These are phyloP conservation scores for Aureobasidium sp. DNA, from an alignment of 2,329 filamentous ascomycete species.

Conservation along the genomic window DNA sequence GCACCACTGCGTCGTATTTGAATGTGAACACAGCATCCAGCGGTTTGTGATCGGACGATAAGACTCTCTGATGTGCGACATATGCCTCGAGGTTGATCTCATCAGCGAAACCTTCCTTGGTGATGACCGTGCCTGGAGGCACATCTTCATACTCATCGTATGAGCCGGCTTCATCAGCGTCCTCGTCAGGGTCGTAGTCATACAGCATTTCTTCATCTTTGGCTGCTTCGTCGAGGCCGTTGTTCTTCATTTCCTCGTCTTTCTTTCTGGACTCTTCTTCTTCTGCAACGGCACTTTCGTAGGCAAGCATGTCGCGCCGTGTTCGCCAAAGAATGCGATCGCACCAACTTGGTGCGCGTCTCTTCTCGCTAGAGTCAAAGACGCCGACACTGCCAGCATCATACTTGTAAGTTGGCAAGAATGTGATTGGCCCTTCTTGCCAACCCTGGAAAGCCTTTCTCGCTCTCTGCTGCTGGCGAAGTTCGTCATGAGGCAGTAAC, in stretches of 20 bases:
- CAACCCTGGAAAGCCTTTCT: constrained; percentile 85
- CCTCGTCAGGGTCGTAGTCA: constrained; percentile 79
- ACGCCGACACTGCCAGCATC: constrained; percentile 86
- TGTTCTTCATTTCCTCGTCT: constrained; percentile 78
- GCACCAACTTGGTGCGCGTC: constrained; percentile 89
- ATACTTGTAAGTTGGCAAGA: constrained; percentile 95
- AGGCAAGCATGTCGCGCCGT: constrained; percentile 58
- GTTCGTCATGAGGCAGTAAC: constrained; percentile 81
- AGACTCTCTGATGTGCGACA: constrained; percentile 77
- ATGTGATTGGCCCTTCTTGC: constrained; percentile 80
- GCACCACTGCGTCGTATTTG: constrained; percentile 78
- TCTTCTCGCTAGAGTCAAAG: constrained; percentile 95
- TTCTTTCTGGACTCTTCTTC: constrained; percentile 60
- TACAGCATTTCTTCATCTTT: constrained; percentile 81
- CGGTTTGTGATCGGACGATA: constrained; percentile 94
- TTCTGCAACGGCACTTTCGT: constrained; percentile 58
- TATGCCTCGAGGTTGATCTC: constrained; percentile 60
- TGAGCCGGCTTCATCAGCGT: constrained; percentile 51
- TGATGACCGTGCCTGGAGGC: constrained; percentile 45
- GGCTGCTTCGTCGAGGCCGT: constrained; percentile 64
- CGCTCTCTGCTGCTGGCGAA: constrained; percentile 63
- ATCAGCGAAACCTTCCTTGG: constrained; percentile 53
- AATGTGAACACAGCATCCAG: constrained; percentile 75
- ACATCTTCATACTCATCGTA: constrained; percentile 49
- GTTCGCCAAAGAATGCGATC: constrained; percentile 87